Base-by-base conservation (phyloP, 305 asterid genomes). In the Solanum aculeatissimum region DNA sequence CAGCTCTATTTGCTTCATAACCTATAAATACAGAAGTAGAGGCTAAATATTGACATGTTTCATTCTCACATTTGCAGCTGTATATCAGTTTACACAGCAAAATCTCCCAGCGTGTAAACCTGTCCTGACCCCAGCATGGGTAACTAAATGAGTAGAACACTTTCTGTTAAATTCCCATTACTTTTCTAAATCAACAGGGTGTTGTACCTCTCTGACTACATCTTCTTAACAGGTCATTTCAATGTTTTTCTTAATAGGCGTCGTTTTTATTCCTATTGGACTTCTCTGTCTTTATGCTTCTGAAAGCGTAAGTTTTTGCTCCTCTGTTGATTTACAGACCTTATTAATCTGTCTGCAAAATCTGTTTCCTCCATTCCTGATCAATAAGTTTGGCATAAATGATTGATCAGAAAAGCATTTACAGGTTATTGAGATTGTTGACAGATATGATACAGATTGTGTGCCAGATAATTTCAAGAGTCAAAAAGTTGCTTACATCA, bases 51-150 rank as follows among this genome's bases (percentile, higher is more conserved):
- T 77, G 63, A 49, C 80, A 69, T 69, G 69, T 87, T 80, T 47
- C 40, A 23, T 74, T 14, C 82, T 49, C 43, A 77, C 45, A 83
- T 84, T 86, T 84, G 93, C 93, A 93, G 98, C 93, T 85, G 40
- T 92, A 25, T 79, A 91, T 85, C 92, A 90, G 87, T 94, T 94
- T 85, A 94, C 91, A 27, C 98, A 93, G 82, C 97, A 93, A 88
- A 89, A 86, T 74, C 93, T 94, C 16, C 98, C 98, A 35, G 94
- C 98, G 71, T 93, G 98, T 89, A 93, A 92, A 85, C 98, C 97
- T 45, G 92, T 94, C 70, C 80, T 93, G 43, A 91, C 98, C 9
- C 97, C 98, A 40, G 84, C 89, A 51, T 92, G 92, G 94, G 98
- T 94, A 86, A 90, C 89, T 85, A 57, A 40, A 85, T 86, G 65